Percentiles rank a stretch among this genome's conserved stretches.
Conservation (phyloP, 257 asterid genomes). For the Lycium barbarum region DNA sequence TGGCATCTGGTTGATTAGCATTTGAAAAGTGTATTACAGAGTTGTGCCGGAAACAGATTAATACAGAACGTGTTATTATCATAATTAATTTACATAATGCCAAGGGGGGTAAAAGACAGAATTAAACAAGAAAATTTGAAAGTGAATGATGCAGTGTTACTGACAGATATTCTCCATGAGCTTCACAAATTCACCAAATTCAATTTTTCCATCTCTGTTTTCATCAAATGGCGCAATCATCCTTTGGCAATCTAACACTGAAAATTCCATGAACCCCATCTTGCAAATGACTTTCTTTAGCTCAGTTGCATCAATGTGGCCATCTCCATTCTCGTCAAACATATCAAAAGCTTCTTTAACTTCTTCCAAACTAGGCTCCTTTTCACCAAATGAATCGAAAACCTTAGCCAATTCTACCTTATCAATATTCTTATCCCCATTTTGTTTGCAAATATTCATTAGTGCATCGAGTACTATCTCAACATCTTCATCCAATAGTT, state of each 20-base stretch:
- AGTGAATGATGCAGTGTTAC: background rate
- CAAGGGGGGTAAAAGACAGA: too few relatives aligned
- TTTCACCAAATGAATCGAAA: conserved; percentile 42
- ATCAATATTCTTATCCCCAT: background rate
- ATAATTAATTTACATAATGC: too few relatives aligned
- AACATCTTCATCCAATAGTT: conserved; percentile 35
- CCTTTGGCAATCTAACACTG: conserved; percentile 43
- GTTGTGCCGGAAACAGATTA: too few relatives aligned
- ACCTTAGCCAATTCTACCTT: conserved; percentile 26
- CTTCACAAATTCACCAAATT: conserved; percentile 61
- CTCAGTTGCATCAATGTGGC: conserved; percentile 61
- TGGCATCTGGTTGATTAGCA: background rate
- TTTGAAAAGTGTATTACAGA: background rate
- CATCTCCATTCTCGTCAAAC: conserved; percentile 60
- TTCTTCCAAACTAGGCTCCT: conserved; percentile 50
- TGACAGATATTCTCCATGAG: conserved; percentile 47
- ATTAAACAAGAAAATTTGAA: background rate
- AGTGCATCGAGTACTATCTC: conserved; percentile 43
- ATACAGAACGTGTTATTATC: too few relatives aligned
- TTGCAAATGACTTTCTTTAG: conserved; percentile 43
- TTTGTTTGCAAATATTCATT: conserved; percentile 37
- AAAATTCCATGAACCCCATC: conserved; percentile 42
- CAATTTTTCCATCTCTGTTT: conserved; percentile 55
- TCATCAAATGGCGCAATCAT: conserved; percentile 59
- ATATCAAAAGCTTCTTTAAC: conserved; percentile 54